Evolutionary conservation across 2,329 filamentous ascomycete species (phyloP), one percentile per base, ranked within the genome.

Genomic region (Hymenoscyphus linearis): DNA sequence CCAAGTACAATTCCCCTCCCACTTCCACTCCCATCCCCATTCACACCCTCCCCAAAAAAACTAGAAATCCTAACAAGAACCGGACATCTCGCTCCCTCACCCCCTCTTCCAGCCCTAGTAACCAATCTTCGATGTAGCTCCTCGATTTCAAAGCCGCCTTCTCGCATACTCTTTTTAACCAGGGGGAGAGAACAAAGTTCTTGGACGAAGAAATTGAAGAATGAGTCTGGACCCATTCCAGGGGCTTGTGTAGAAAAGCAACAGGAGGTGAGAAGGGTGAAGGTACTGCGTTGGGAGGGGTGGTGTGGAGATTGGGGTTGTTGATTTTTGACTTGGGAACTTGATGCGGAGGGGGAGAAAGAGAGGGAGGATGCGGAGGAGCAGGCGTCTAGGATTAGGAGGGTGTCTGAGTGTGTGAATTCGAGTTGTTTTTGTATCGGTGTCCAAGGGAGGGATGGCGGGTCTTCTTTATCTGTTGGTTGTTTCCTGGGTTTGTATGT

Each of bases 381-480:
- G 22, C 50, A 62, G 14, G 27, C 54, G 34, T 59, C 57, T 44
- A 59, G 57, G 35, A 59, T 54, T 27, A 59, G 47, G 31, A 59
- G 50, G 14, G 25, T 25, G 16, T 53, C 47, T 10, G 57, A 37
- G 22, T 26, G 50, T 14, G 50, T 40, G 14, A 22, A 35, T 27
- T 53, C 47, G 31, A 59, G 57, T n/a, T 16, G 18, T 54, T 53
- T 53, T 54, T 59, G 57, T 10, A 54, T 31, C n/a, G 34, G 47
- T n/a, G 57, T 59, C 57, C 57, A 59, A 14, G 57, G 57, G 57
- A 59, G 13, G 16, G n/a, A 27, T 27, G 50, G 57, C 2, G 47
- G 22, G 16, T 54, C 22, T 14, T 16, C 7, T 13, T 26, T 18
- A 14, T 25, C 18, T 16, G 12, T 4, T 16, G 57, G 27, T 25